phyloP scores from a whole-genome alignment of 768 basidiomycete species.

The Chalciporus chontae region DNA sequence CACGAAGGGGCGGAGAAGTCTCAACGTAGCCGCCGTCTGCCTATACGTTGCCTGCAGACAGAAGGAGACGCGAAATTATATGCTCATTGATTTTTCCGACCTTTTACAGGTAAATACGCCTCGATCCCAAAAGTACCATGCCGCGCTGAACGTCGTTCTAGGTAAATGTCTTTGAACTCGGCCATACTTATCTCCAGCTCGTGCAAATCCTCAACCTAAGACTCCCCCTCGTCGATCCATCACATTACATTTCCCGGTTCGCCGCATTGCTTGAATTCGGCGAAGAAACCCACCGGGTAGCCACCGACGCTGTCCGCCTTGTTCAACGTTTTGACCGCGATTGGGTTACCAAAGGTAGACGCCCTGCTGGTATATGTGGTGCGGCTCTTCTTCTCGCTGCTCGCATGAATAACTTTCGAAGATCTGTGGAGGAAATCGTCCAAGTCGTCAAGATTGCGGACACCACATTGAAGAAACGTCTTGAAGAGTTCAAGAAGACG shows the following conservation, averaged over 20 bases:
- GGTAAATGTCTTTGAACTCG: slow-evolving; percentile 98
- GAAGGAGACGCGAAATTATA: slow-evolving; percentile 87
- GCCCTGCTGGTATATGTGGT: slow-evolving; percentile 97
- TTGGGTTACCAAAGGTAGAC: slow-evolving; percentile 95
- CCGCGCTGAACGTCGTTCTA: slow-evolving; percentile 28
- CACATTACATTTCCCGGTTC: slow-evolving; percentile 95
- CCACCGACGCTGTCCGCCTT: slow-evolving; percentile 89
- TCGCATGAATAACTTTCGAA: slow-evolving; percentile 96
- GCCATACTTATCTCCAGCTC: slow-evolving; percentile 92
- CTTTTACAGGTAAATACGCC: slow-evolving; percentile 65
- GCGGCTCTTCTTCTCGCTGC: slow-evolving; percentile 93
- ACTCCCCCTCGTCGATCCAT: slow-evolving; percentile 89
- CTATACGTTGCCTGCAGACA: slow-evolving; percentile 92
- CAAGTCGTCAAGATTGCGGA: slow-evolving; percentile 99
- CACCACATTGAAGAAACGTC: slow-evolving; percentile 84
- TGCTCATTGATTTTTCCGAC: slow-evolving; percentile 99
- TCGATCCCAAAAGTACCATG: not conserved
- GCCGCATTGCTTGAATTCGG: slow-evolving; percentile 94
- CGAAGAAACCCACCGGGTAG: slow-evolving; percentile 88
- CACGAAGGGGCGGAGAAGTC: slow-evolving; percentile 86
- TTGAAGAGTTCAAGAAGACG: slow-evolving; percentile 93
- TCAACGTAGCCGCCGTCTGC: slow-evolving; percentile 94
- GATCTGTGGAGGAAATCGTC: slow-evolving; percentile 92
- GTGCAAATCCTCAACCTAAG: slow-evolving; percentile 83
- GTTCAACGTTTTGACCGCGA: slow-evolving; percentile 93